Evolutionary conservation across 2,329 filamentous ascomycete genomes (phyloP), one percentile per base, ranked within the genome.

Genomic region (Ophiostoma piceae): DNA sequence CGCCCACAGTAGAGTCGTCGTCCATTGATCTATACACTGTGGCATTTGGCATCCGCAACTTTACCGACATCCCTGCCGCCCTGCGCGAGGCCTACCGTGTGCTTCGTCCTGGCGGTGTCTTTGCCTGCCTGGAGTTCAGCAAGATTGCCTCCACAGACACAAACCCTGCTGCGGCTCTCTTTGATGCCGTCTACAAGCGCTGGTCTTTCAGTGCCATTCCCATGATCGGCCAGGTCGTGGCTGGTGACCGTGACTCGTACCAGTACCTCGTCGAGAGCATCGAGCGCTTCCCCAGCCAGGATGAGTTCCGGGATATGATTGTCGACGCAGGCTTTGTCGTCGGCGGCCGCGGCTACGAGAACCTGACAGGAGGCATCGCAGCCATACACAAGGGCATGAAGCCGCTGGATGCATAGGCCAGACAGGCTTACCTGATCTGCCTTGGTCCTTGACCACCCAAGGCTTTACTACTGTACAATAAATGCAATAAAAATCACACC

Each of bases 261-360:
- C 95, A 99, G 83, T 99, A 99, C 80, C 84, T 99, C 11, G 95
- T 99, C 11, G 95, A 99, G 84, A 97, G 94, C 79, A 99, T 99
- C 79, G 94, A 97, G 80, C 84, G 87, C 66, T 98, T 98, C 78
- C 96, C 95, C 0, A 90, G 83, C 74, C 96, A 99, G 82, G 85
- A 88, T 68, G 88, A 92, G 74, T 99, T 96, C 77, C 86, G 89
- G 73, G 84, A 87, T 43, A 93, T 96, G 91, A 95, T 96, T 76
- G 79, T 86, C 74, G 86, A 89, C 35, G 94, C 92, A 2, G 94
- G 94, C 1, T 99, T 99, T 77, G 82, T 91, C 73, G 88, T 96
- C 62, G 93, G 90, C 1, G 93, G 91, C 1, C 80, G 87, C 68
- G 92, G 92, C 0, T 99, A 91, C 80, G 94, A 98, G 82, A 90